phyloP scores from a whole-genome alignment of 768 basidiomycete genomes.

The Nidularia sp. region DNA sequence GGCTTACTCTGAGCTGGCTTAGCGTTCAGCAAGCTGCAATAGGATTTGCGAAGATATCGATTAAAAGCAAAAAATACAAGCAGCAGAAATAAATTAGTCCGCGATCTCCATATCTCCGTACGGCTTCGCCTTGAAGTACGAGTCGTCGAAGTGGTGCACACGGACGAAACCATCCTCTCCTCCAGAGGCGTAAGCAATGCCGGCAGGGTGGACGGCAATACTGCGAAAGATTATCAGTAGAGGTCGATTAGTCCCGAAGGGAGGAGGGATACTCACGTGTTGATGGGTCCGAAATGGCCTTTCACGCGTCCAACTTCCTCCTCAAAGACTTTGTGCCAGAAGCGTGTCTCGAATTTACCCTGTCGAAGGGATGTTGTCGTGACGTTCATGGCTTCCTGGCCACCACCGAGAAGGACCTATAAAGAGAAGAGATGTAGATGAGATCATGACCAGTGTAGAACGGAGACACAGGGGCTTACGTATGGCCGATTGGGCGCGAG shows the following conservation, averaged over 20 bases:
- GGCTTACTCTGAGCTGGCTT: not conserved
- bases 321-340: conserved; percentile 97
- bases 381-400: conserved; percentile 96
- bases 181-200: conserved; percentile 87
- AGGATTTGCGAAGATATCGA: not conserved
- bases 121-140: conserved; percentile 87
- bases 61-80: not conserved
- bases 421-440: not conserved
- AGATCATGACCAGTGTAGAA: not conserved
- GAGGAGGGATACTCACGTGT: conserved; percentile 64
- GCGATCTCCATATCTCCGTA: conserved; percentile 82
- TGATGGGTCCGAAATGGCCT: conserved; percentile 95
- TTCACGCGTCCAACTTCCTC: conserved; percentile 97
- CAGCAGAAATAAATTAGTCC: conserved; percentile 26
- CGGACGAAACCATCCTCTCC: conserved; percentile 95
- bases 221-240: conserved; percentile 34
- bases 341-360: conserved; percentile 96
- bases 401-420: conserved; percentile 89
- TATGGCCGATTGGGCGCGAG: conserved; percentile 83
- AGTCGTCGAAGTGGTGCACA: conserved; percentile 91
- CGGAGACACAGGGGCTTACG: conserved; percentile 32
- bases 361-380: conserved; percentile 92
- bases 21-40: not conserved
- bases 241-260: not conserved
- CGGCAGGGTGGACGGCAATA: conserved; percentile 88